Conservation (phyloP, 2,329 filamentous ascomycete genomes). For the Neonectria magnoliae region DNA sequence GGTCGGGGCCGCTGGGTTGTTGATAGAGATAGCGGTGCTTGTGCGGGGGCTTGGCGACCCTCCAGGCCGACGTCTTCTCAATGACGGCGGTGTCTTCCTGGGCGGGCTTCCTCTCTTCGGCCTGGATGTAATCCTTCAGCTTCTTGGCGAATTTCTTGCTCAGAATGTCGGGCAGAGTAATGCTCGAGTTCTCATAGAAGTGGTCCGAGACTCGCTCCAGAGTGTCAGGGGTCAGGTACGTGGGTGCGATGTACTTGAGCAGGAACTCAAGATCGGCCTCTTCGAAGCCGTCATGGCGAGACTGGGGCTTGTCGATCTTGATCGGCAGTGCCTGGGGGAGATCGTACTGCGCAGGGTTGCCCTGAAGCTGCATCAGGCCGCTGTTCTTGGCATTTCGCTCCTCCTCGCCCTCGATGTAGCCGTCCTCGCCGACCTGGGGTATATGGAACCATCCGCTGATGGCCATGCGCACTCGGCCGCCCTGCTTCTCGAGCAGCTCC, state of each 20-base stretch:
- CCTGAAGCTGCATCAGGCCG: conserved; percentile 90
- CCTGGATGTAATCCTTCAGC: conserved; percentile 76
- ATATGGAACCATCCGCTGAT: conserved; percentile 99
- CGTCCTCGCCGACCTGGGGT: conserved; percentile 91
- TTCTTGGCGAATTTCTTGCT: conserved; percentile 78
- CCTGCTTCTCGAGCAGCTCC: conserved; percentile 72
- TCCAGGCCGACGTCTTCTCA: conserved; percentile 71
- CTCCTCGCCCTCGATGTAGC: conserved; percentile 87
- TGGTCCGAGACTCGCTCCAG: conserved; percentile 82
- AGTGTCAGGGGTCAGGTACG: conserved; percentile 91
- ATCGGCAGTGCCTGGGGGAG: conserved; percentile 73
- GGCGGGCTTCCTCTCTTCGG: conserved; percentile 64
- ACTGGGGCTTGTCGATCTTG: conserved; percentile 51
- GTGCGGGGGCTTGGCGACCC: conserved; percentile 86
- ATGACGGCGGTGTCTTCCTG: conserved; percentile 63
- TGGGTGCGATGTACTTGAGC: conserved; percentile 88
- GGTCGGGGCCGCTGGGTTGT: conserved; percentile 59
- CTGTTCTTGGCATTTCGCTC: conserved; percentile 90
- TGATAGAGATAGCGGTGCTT: conserved; percentile 94
- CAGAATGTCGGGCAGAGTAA: conserved; percentile 83
- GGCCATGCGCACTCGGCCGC: conserved; percentile 89
- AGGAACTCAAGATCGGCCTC: conserved; percentile 89
- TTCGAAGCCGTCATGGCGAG: conserved; percentile 69
- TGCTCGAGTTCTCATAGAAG: conserved; percentile 84
- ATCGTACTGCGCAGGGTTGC: conserved; percentile 91